Conservation (phyloP, 768 basidiomycete species). For the Lenzites betulinus region DNA sequence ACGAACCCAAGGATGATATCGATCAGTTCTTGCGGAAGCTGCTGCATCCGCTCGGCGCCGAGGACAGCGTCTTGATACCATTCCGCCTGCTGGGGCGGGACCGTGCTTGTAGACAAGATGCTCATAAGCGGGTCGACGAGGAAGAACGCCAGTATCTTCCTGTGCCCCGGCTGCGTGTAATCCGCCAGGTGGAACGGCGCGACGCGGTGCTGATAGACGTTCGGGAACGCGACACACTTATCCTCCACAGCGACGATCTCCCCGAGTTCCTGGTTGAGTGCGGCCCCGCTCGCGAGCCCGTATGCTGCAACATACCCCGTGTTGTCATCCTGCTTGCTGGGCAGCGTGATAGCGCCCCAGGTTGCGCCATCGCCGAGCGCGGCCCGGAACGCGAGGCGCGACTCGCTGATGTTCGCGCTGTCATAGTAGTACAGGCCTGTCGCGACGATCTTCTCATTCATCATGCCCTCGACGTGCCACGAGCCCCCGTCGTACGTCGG, state of each 20-base stretch:
- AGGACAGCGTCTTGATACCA: constrained; percentile 23
- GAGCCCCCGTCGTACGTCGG: constrained; percentile 33
- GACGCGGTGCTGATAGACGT: constrained; percentile 41
- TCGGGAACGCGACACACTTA: constrained; percentile 39
- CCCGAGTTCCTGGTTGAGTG: constrained; percentile 30
- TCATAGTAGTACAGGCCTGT: constrained; percentile 28
- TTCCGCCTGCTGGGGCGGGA: constrained; percentile 36
- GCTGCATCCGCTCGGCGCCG: background rate
- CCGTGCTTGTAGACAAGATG: constrained; percentile 33
- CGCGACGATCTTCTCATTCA: constrained; percentile 17
- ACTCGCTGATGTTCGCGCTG: constrained; percentile 35
- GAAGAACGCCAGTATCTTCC: constrained; percentile 42
- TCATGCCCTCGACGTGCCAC: constrained; percentile 39
- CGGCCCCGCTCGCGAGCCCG: background rate
- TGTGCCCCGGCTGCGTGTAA: constrained; percentile 36
- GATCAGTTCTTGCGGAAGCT: constrained; percentile 24
- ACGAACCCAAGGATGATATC: constrained; percentile 20
- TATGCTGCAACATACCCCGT: background rate
- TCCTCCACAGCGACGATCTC: constrained; percentile 31
- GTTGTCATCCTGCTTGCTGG: background rate
- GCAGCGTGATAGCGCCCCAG: background rate
- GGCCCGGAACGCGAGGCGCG: constrained; percentile 36
- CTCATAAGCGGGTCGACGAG: constrained; percentile 38
- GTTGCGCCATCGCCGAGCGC: constrained; percentile 15
- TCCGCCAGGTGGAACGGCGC: constrained; percentile 38